Evolutionary conservation across 2,329 filamentous ascomycete species (phyloP).

Genomic region (Alternaria arborescens): DNA sequence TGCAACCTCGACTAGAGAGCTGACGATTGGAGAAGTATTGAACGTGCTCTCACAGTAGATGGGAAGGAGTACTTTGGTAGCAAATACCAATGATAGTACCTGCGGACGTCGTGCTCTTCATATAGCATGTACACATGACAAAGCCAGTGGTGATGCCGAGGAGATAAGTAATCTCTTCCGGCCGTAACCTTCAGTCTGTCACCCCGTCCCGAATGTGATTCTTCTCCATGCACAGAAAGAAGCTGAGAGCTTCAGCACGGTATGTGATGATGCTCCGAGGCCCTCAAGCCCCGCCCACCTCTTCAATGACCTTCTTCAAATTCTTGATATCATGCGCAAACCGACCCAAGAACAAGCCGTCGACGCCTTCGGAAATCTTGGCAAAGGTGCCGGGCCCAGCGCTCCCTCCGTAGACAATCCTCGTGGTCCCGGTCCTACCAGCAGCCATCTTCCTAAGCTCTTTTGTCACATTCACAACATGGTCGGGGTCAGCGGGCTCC

Average conservation of each 20-base stretch:
- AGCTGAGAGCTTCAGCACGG: neutral
- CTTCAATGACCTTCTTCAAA: constrained; percentile 74
- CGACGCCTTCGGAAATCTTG: constrained; percentile 72
- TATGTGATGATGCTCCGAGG: neutral
- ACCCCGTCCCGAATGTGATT: neutral
- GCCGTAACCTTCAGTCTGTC: neutral
- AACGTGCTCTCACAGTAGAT: neutral
- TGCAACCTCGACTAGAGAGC: neutral
- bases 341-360: constrained; percentile 81
- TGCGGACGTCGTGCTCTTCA: neutral
- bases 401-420: constrained; percentile 83
- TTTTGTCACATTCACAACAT: constrained; percentile 75
- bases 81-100: neutral
- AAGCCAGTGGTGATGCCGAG: neutral
- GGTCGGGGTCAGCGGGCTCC: constrained; percentile 73
- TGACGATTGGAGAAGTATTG: neutral
- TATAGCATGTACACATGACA: neutral
- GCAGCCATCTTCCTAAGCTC: constrained; percentile 67
- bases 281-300: constrained; percentile 64
- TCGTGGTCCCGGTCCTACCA: constrained; percentile 64
- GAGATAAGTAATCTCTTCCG: constrained; percentile 6
- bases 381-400: constrained; percentile 80
- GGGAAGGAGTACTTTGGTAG: neutral
- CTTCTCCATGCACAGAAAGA: neutral
- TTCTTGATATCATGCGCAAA: constrained; percentile 81